These are phyloP conservation scores for Claviceps sp. DNA, from an alignment of 2,329 filamentous ascomycete genomes.

Conservation along the genomic window DNA sequence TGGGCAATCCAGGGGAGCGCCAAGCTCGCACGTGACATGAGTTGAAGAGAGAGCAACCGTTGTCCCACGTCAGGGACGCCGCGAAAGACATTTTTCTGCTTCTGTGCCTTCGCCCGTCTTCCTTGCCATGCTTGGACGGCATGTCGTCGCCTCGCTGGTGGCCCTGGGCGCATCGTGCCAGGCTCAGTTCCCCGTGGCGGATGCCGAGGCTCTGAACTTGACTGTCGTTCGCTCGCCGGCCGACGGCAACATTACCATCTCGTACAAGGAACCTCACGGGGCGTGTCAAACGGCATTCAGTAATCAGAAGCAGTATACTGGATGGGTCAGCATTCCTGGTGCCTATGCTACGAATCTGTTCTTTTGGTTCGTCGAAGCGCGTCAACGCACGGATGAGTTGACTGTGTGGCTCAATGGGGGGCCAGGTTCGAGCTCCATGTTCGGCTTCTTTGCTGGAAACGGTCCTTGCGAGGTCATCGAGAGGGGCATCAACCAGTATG, in stretches of 20 bases:
- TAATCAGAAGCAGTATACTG: constrained; percentile 55
- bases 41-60: neutral
- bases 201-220: constrained; percentile 24
- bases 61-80: neutral
- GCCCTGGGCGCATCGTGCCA: constrained; percentile 7
- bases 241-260: constrained; percentile 49
- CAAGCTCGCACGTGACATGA: constrained; percentile 2
- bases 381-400: constrained; percentile 27
- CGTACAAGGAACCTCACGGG: constrained; percentile 48
- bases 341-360: constrained; percentile 37
- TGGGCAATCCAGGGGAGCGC: neutral
- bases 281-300: constrained; percentile 53
- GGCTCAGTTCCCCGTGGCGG: constrained; percentile 22
- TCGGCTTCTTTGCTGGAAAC: constrained; percentile 48
- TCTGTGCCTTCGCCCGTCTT: neutral
- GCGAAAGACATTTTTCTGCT: neutral
- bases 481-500: constrained; percentile 32
- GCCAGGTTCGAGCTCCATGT: constrained; percentile 50
- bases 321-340: constrained; percentile 52
- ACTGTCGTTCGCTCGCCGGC: constrained; percentile 49
- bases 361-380: constrained; percentile 37
- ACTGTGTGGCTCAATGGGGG: constrained; percentile 57
- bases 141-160: constrained; percentile 9
- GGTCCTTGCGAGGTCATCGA: constrained; percentile 41
- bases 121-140: constrained; percentile 7